Base-by-base conservation (phyloP, 306 rosid species). In the Casuarina glauca region DNA sequence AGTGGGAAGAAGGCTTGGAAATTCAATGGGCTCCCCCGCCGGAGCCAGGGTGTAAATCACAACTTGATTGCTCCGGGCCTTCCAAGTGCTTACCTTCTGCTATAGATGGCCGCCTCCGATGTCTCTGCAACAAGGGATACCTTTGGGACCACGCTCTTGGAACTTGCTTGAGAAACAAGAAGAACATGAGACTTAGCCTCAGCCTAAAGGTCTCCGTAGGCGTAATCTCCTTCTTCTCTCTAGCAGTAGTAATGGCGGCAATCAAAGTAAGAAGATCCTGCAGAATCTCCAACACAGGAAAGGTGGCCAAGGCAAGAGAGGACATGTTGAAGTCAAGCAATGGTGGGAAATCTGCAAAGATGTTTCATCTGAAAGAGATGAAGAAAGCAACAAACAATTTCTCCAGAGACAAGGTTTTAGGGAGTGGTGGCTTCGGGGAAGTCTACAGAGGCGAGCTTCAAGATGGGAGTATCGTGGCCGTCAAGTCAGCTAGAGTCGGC, bases 341-440 rank as follows among this genome's bases (percentile, higher is more conserved):
- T 53, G 89, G 85, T 3, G 91, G 87, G 55, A 92, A 83, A 62
- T 84, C 88, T 13, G 89, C 89, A n/a, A 83, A 86, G 72, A 86
- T 86, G 85, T 95, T 91, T 81, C 84, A 72, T 69, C 66, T 93
- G 87, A 91, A 93, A 87, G 97, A 95, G 42, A 80, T 91, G 84
- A 89, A 84, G 86, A 91, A 90, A 85, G 97, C 96, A 49, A 93
- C 99, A 66, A 85, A 95, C 8, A 83, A 85, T 15, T 95, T 95
- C 72, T 87, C 94, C 0, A 81, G 77, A 63, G 90, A 87, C 50
- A 80, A 86, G 80, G 13, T 91, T 81, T 72, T 95, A 49, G 99
- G 99, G 36, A 88, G 86, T 70, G 99, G 99, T 75, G 97, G 96
- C 1, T 95, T 88, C 74, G 97, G 99, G 42, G 99, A 93, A 83